Evolutionary conservation across 148 eudicot species (phyloP), one percentile per base, ranked within the genome.

Genomic region (Amaranthus hypochondriacus): DNA sequence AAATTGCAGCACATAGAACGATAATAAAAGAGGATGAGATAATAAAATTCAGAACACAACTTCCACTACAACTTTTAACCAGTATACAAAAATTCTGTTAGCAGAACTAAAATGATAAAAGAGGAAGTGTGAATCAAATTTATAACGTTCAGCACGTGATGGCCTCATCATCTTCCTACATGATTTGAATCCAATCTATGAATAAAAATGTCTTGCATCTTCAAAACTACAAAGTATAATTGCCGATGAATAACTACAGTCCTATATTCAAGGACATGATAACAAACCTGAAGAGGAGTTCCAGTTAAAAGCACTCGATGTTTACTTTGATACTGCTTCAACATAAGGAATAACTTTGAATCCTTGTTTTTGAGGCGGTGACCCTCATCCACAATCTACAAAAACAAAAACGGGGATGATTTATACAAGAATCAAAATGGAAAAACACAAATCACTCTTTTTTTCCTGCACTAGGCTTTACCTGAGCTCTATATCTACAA

Each of bases 361-460:
- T 95, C 99, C 86, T 95, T 95, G 76, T 95, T 95, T 80, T 95
- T 95, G 44, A 95, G 96, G 69, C 97, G 97, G 66, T 95, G 99
- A 81, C 97, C 99, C 87, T 95, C 99, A 82, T 95, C 99, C 74
- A 95, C 99, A 77, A 95, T 84, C 99, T 95, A 73, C 70, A 84
- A 9, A 71, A 79, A 66, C 70, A 55, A 83, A 70, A 59, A 56
- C 52, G 77, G 58, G 65, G 62, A 66, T 60, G 77, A 70, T 50
- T 10, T 63, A 65, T 10, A 75, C 39, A 70, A 12, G 54, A 76
- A 49, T 62, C 11, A 52, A 58, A 71, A 3, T 48, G 64, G 7
- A 66, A 15, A 28, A 28, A 28, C 39, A 69, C 11, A 52, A 58
- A 71, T 4, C 59, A 71, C 9, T 28, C 39, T 28, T 28, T 0